A percentile compares a stretch with the other conserved stretches of the same genome.
Conservation (phyloP, 2,329 filamentous ascomycete species). For the Grosmannia serpens region DNA sequence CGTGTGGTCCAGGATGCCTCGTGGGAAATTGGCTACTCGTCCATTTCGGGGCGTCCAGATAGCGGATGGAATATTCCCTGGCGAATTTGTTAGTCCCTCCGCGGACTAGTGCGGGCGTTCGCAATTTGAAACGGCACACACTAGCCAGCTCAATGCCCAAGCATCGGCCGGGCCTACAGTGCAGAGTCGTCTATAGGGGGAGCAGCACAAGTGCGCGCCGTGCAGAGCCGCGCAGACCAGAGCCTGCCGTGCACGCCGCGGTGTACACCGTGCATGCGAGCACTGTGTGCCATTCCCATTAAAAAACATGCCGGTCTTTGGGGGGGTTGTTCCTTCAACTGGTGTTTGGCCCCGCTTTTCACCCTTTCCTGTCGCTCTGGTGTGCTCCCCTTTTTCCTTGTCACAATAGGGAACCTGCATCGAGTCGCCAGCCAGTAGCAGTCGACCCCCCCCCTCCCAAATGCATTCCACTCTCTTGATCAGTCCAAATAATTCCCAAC, state of each 20-base stretch:
- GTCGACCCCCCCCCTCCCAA: neutral
- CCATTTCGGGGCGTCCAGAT: neutral
- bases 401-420: slow-evolving; percentile 1
- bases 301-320: neutral
- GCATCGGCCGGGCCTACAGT: neutral
- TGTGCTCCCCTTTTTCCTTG: slow-evolving; percentile 1
- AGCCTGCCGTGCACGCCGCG: neutral
- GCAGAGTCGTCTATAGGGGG: neutral
- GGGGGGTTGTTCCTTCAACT: neutral
- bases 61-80: slow-evolving; percentile 4
- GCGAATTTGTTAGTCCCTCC: neutral
- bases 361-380: neutral
- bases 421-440: slow-evolving; percentile 5
- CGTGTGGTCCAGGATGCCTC: neutral
- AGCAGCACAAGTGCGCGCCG: neutral
- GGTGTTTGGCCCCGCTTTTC: neutral
- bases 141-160: neutral
- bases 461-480: neutral
- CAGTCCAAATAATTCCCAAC: slow-evolving; percentile 5
- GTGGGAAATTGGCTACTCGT: slow-evolving; percentile 1
- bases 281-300: neutral
- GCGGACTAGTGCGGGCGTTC: slow-evolving; percentile 5
- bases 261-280: neutral
- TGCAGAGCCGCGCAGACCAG: neutral
- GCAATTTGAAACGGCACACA: slow-evolving; percentile 10